Base-by-base conservation (phyloP, 495 filamentous ascomycete species). In the Polyplosphaeria fusca region DNA sequence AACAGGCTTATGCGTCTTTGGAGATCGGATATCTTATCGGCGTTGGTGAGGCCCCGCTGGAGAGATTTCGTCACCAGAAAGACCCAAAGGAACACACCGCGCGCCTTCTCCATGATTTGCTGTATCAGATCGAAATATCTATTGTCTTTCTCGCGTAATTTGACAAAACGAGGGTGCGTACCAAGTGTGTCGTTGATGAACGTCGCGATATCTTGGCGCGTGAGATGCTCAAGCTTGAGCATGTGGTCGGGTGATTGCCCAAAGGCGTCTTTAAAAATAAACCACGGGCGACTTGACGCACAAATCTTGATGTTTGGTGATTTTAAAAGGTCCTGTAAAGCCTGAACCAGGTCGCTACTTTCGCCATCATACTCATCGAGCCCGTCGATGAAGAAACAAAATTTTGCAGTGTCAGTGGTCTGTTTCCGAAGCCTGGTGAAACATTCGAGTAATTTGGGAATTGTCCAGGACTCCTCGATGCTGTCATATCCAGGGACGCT, bases 371-470 rank as follows among this genome's bases (percentile, higher is more conserved):
- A 53, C 19, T 60, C 56, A 30, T 60, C 56, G 0, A 60, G 22
- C 12, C 56, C 56, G 19, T 60, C 56, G 13, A 60, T 53, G 40
- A 60, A 74, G 32, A 79, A 70, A 54, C 73, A 79, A 20, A 79
- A 65, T 40, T 59, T 64, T 24, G 20, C 3, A 9, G 23, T 5
- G 22, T 11, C 20, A 11, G 7, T 19, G 5, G 39, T 42, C 28
- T 22, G 2, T 41, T 37, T 55, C 16, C 13, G 13, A 19, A 5
- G 20, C 19, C 30, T 5, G 23, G 2, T 3, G 5, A 56, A 35
- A n/a, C 16, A 32, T 37, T 32, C 14, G 22, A 30, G 9, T 18
- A 52, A 23, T n/a, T 42, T 30, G 2, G 4, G 7, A 23, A 25
- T 3, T 12, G 22, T 3, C 49, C 49, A 52, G n/a, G 5, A 4